These are phyloP conservation scores for Sclerotiophoma versabilis DNA, from an alignment of 2,329 filamentous ascomycete genomes.

Conservation along the genomic window DNA sequence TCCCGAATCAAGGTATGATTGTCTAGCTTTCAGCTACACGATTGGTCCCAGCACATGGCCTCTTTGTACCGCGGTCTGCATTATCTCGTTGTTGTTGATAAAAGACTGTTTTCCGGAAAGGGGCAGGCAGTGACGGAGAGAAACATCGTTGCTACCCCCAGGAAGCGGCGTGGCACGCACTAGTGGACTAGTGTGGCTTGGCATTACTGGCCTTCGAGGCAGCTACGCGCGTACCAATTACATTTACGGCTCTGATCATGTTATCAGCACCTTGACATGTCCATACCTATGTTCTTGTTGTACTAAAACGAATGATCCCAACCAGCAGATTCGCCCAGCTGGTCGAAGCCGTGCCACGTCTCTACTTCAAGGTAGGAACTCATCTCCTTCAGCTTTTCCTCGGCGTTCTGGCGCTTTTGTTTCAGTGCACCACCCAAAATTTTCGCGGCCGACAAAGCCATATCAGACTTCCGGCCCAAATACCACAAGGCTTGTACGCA, in stretches of 20 bases:
- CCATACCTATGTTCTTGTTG: not conserved
- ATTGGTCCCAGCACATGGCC: not conserved
- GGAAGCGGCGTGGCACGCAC: not conserved
- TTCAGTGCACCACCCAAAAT: conserved; percentile 47
- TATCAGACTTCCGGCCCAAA: conserved; percentile 64
- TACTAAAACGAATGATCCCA: conserved; percentile 26
- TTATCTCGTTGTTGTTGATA: too few relatives aligned
- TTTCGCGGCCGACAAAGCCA: conserved; percentile 52
- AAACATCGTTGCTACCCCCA: not conserved
- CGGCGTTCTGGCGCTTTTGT: conserved; percentile 29
- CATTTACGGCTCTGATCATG: not conserved
- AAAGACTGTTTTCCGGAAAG: too few relatives aligned
- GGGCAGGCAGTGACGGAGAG: not conserved
- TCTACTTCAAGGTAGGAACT: conserved; percentile 32
- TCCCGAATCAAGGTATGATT: not conserved
- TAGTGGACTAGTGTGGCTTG: not conserved
- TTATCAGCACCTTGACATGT: not conserved
- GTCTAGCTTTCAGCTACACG: not conserved
- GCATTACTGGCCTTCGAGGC: not conserved
- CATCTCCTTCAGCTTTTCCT: conserved; percentile 35
- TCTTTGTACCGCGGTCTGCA: too few relatives aligned
- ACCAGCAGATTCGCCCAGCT: conserved; percentile 26
- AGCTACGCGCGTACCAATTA: not conserved
- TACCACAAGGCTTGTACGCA: conserved; percentile 63
- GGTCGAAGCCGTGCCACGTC: conserved; percentile 37